Base-by-base conservation (phyloP, 2,329 filamentous ascomycete species). In the Periconia sp. region DNA sequence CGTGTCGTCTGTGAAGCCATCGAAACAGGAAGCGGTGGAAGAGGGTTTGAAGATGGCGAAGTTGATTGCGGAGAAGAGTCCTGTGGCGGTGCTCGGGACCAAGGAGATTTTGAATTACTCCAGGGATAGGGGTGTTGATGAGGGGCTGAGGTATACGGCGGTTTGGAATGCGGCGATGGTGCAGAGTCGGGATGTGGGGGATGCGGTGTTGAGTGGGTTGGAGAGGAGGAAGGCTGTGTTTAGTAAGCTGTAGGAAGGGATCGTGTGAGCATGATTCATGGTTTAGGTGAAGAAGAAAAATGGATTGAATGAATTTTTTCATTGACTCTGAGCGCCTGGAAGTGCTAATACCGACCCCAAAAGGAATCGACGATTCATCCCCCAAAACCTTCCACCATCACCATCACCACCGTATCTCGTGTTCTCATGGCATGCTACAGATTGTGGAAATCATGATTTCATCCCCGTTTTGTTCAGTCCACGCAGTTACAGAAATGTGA, bases 141-240 rank as follows among this genome's bases (percentile, higher is more conserved):
- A 96, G 62, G 91, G 86, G 45, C 76, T 97, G 71, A 84, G 85
- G 53, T 97, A 96, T 74, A 96, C 92, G 3, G 82, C 85, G 11
- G 82, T 94, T 1, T 97, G 92, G 93, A 97, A 97, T 69, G 83
- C 85, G 63, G 89, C 86, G 2, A 89, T 90, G 67, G 70, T 96
- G 63, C 92, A 97, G 78, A 89, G 90, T 7, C 78, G 80, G 49
- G 93, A 97, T 78, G 82, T 96, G 42, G 77, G 84, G 67, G 78
- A 82, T 54, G 91, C 92, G 1, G 79, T 97, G 70, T 69, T 89
- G 70, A 90, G 89, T 40, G 89, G 89, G 9, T 71, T 96, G 58
- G 81, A 89, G 74, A 96, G 89, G 82, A 87, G 81, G 61, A 92
- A 84, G 69, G 88, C 91, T 13, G 89, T 79, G 17, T 97, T 96